Base-by-base conservation (phyloP, 306 rosid genomes). In the Prunus mira region DNA sequence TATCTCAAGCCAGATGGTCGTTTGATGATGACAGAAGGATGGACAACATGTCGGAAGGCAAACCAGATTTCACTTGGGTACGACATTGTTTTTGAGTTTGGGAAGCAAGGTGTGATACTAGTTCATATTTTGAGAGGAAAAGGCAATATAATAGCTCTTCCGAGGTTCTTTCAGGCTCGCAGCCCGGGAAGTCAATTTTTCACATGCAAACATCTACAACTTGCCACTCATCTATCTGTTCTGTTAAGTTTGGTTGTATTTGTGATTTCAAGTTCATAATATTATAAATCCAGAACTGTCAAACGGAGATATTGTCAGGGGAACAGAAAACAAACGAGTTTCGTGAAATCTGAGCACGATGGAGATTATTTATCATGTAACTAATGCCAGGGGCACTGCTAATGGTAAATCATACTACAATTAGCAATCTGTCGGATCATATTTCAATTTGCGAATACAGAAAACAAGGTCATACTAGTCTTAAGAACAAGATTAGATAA, bases 1-100 rank as follows among this genome's bases (percentile, higher is more conserved):
- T 22, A 4, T 12, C 13, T 2, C 34, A 4, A 7, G n/a, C 0
- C 15, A 50, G 49, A 47, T 10, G 30, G 14, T 30, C 71, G 72
- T 20, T 20, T 75, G 72, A 3, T 19, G 49, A 49, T 64, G 24
- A 32, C 71, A 50, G 20, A 5, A 30, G 71, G 72, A 27, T 75
- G 58, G 34, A 4, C 14, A 1, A 22, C 30, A 10, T 51, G 57
- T n/a, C 49, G 49, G 5, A 50, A 20, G 8, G 72, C 10, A 10
- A 51, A 65, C 71, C 18, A 75, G n/a, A 64, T 75, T n/a, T 47
- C 62, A 10, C 3, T 20, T 20, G 64, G 79, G 9, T 34, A 51
- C 41, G 17, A 49, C 9, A 3, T 75, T 30, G 9, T 65, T 49
- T 32, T 51, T 7, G 79, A 75, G 65, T 75, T 63, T 65, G 62